Percentiles rank a stretch among this genome's conserved stretches.
Evolutionary conservation across 495 filamentous ascomycete species (phyloP).

Genomic region (Lichina pygmaea): DNA sequence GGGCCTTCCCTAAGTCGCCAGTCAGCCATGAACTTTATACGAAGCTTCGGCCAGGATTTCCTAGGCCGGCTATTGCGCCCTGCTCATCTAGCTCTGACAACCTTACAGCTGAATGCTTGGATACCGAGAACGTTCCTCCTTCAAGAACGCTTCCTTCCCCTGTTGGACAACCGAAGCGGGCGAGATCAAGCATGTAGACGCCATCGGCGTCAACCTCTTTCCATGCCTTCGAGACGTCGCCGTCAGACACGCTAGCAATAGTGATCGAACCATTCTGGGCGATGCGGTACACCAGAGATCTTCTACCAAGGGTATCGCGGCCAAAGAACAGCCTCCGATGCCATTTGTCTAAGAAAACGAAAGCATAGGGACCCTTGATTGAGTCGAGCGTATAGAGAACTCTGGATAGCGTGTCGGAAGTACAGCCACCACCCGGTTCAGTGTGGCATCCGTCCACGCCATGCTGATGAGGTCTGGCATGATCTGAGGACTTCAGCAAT

Average conservation of each 20-base stretch:
- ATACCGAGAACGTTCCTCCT: no score
- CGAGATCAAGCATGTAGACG: constrained; percentile 36
- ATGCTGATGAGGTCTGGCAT: not conserved
- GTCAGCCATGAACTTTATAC: not conserved
- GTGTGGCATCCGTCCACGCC: not conserved
- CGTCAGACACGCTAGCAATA: constrained; percentile 52
- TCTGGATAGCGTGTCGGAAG: no score
- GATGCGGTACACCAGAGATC: constrained; percentile 40
- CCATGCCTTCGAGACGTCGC: constrained; percentile 24
- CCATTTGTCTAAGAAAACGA: constrained; percentile 55
- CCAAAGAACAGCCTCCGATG: constrained; percentile 42
- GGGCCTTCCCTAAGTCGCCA: constrained; percentile 6
- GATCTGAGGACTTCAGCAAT: constrained; percentile 21
- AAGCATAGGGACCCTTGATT: constrained; percentile 67
- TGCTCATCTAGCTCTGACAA: no score
- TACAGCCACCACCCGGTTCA: not conserved
- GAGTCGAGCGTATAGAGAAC: no score
- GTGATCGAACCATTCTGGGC: constrained; percentile 22
- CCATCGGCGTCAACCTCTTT: constrained; percentile 63
- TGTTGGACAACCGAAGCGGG: constrained; percentile 2
- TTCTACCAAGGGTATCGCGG: constrained; percentile 60
- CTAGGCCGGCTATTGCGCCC: no score
- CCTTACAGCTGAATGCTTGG: no score
- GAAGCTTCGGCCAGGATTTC: no score
- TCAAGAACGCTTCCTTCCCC: no score